Conservation (phyloP, 176 grass and related monocot species). For the Oryza meridionalis region DNA sequence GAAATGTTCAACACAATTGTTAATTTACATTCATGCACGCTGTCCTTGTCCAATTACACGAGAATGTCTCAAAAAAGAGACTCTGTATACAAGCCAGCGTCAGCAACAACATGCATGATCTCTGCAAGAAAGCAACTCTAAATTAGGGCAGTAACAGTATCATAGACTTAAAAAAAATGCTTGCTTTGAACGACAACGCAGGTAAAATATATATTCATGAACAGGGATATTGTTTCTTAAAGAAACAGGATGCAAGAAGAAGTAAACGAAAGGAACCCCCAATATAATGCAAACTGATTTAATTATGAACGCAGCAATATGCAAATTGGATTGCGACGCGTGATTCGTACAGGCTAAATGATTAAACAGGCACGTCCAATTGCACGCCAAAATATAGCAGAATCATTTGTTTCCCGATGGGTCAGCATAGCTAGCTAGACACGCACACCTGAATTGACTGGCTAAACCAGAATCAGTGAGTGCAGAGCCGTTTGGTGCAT, state of each 20-base stretch:
- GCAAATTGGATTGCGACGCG: constrained; percentile 3
- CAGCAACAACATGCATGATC: constrained; percentile 4
- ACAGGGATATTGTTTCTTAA: neutral
- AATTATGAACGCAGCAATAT: neutral
- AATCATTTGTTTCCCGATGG: neutral
- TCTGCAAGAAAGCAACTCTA: constrained; percentile 40
- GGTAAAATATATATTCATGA: neutral
- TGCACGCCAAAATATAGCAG: neutral
- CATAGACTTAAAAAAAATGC: neutral
- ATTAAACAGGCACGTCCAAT: neutral
- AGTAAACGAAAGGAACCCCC: constrained; percentile 2
- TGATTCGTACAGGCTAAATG: neutral
- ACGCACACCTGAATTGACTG: neutral
- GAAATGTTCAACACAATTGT: neutral
- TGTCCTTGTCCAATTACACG: constrained; percentile 39
- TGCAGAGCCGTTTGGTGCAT: neutral
- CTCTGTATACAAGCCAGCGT: neutral
- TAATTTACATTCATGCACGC: neutral
- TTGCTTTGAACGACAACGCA: neutral
- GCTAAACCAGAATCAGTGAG: neutral
- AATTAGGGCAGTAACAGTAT: neutral
- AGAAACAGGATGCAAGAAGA: neutral
- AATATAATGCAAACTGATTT: neutral
- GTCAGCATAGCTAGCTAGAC: neutral
- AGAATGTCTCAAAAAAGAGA: constrained; percentile 36